Conservation (phyloP, 2,329 filamentous ascomycete genomes). For the Arthroderma sp. region DNA sequence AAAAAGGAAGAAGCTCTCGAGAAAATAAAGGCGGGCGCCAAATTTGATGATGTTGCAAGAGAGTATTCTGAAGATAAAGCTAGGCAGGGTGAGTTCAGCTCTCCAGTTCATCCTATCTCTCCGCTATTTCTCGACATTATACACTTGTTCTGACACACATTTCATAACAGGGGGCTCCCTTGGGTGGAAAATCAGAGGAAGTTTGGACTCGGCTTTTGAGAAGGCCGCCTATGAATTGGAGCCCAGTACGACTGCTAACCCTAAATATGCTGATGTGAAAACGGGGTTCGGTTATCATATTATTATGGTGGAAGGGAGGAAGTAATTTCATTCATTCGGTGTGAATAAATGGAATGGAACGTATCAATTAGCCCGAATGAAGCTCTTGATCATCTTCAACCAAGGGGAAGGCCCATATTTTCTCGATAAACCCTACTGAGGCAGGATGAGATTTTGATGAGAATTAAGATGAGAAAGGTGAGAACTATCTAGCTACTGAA, state of each 20-base stretch:
- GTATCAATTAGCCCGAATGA: no score
- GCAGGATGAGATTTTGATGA: no score
- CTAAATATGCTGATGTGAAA: slow-evolving; percentile 49
- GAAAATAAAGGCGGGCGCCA: slow-evolving; percentile 45
- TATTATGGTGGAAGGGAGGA: slow-evolving; percentile 54
- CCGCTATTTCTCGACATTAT: neutral
- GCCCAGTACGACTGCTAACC: slow-evolving; percentile 46
- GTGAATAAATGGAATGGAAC: no score
- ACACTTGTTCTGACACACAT: neutral
- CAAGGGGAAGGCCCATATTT: no score
- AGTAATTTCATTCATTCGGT: slow-evolving; percentile 22
- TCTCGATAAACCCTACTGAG: no score
- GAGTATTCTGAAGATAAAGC: slow-evolving; percentile 56
- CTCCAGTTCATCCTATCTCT: neutral
- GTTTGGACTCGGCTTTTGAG: slow-evolving; percentile 46
- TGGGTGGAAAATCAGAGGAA: slow-evolving; percentile 50
- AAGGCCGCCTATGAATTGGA: slow-evolving; percentile 50
- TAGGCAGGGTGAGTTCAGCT: slow-evolving; percentile 34
- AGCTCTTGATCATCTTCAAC: no score
- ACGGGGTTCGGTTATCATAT: slow-evolving; percentile 55
- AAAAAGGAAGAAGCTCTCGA: slow-evolving; percentile 53
- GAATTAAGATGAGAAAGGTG: no score
- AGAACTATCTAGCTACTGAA: no score
- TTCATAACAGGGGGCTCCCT: slow-evolving; percentile 40
- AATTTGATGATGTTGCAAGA: slow-evolving; percentile 52